Conservation (phyloP, 805 yeast genomes). For the Saccharomyces kudriavzevii region DNA sequence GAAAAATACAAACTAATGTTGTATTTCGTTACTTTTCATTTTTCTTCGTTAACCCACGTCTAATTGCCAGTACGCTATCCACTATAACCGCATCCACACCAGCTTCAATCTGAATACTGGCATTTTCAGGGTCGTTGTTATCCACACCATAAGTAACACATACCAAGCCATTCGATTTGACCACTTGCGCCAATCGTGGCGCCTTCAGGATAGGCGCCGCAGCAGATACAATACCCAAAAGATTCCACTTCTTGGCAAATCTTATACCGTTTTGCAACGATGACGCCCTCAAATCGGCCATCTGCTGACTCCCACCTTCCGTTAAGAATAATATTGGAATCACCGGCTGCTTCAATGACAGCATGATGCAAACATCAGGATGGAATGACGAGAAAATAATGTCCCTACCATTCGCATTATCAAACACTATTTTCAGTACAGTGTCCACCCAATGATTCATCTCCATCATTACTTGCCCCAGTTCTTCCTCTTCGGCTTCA, state of each 20-base stretch:
- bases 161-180: conserved; percentile 81
- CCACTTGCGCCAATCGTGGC: conserved; percentile 85
- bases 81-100: conserved; percentile 99
- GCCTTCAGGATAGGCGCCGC: conserved; percentile 80
- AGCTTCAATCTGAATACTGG: conserved; percentile 77
- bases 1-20: not conserved
- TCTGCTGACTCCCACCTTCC: conserved; percentile 73
- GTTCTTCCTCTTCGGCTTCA: conserved; percentile 81
- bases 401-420: conserved; percentile 70
- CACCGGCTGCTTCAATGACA: conserved; percentile 86
- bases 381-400: conserved; percentile 88
- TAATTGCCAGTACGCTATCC: conserved; percentile 87
- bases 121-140: conserved; percentile 78
- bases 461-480: conserved; percentile 78
- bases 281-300: conserved; percentile 85
- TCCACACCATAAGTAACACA: conserved; percentile 85
- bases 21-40: not conserved
- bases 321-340: conserved; percentile 86
- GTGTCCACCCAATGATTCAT: conserved; percentile 86
- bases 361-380: conserved; percentile 81
- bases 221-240: conserved; percentile 86
- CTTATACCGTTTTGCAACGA: conserved; percentile 86
- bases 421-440: conserved; percentile 70
- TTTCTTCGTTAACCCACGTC: conserved; percentile 61
- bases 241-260: conserved; percentile 84